These are phyloP conservation scores for Simmondsia chinensis DNA, from an alignment of 148 eudicot genomes.

Conservation along the genomic window DNA sequence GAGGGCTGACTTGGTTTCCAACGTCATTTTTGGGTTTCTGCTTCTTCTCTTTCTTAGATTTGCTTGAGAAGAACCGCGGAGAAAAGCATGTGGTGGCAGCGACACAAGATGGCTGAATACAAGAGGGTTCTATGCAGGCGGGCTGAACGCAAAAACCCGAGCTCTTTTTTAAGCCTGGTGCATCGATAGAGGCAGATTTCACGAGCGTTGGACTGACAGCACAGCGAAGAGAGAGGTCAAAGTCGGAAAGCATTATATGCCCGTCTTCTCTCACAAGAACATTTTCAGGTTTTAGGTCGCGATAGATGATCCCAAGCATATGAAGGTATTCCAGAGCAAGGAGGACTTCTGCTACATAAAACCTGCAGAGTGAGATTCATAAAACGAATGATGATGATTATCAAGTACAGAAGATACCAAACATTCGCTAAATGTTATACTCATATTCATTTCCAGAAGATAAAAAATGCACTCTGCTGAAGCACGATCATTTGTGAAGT, in stretches of 20 bases:
- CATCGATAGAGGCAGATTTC: conserved; percentile 40
- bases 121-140: conserved; percentile 81
- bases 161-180: conserved; percentile 33
- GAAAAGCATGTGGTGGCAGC: conserved; percentile 67
- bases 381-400: not conserved
- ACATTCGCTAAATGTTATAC: too few relatives aligned
- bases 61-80: conserved; percentile 64
- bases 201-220: conserved; percentile 80
- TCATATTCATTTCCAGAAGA: too few relatives aligned
- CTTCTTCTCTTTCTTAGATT: conserved; percentile 59
- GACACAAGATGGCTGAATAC: conserved; percentile 67
- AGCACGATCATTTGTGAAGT: too few relatives aligned
- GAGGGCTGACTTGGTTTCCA: conserved; percentile 70
- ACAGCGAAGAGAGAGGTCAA: conserved; percentile 90
- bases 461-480: too few relatives aligned
- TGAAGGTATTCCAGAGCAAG: conserved; percentile 94
- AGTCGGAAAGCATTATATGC: conserved; percentile 92
- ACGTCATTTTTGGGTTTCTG: conserved; percentile 55
- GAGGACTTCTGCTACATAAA: conserved; percentile 88
- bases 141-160: conserved; percentile 63
- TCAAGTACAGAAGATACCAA: too few relatives aligned
- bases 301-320: conserved; percentile 94
- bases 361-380: conserved; percentile 32
- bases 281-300: conserved; percentile 93
- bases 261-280: conserved; percentile 94